Conservation (phyloP, 83 land plant species). For the Isoetes engelmannii region DNA sequence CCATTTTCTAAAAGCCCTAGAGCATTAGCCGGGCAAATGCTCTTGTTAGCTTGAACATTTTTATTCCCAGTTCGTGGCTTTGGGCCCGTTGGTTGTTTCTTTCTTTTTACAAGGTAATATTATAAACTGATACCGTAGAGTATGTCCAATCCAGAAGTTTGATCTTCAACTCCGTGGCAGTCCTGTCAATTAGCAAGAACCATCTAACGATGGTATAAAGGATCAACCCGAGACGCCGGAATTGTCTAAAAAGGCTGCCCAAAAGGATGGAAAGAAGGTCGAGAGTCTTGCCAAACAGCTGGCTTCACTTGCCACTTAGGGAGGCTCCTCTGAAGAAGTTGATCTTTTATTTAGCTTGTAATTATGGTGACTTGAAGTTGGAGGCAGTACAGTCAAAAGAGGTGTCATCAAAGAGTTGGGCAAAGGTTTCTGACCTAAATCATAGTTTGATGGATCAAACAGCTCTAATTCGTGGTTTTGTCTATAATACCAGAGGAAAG, state of each 20-base stretch:
- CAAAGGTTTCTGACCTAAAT: slow-evolving; percentile 31
- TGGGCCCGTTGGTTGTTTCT: no score
- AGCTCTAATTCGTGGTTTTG: slow-evolving; percentile 69
- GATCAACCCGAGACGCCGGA: no score
- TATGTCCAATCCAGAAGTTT: no score
- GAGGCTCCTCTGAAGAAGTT: slow-evolving; percentile 27
- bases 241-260: slow-evolving; percentile 49
- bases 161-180: no score
- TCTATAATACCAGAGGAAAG: slow-evolving; percentile 55
- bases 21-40: no score
- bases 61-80: no score
- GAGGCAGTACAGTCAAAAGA: slow-evolving; percentile 49
- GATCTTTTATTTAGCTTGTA: slow-evolving; percentile 48
- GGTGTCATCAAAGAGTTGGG: slow-evolving; percentile 50
- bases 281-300: slow-evolving; percentile 41
- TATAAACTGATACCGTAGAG: no score
- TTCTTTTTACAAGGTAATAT: no score
- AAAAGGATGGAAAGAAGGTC: slow-evolving; percentile 58
- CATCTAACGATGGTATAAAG: no score
- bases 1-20: no score
- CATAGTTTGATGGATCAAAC: slow-evolving; percentile 33
- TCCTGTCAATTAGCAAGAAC: no score
- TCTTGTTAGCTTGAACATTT: no score
- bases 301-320: slow-evolving; percentile 30
- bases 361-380: slow-evolving; percentile 69